Conservation (phyloP, 2,329 filamentous ascomycete genomes). For the Phaeosphaeriaceae sp. region DNA sequence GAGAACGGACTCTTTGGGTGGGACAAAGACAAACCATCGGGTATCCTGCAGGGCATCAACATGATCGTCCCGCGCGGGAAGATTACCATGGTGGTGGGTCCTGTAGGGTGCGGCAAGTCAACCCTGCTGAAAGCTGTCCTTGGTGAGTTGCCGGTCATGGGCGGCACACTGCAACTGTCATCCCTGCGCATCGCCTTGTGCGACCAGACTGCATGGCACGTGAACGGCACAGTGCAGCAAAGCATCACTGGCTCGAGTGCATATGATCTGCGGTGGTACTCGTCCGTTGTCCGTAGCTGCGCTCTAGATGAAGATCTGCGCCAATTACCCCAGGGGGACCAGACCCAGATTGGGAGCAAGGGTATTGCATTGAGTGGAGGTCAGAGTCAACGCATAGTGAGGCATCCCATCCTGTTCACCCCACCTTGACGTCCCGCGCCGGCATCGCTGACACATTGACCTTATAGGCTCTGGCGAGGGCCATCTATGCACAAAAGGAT, state of each 20-base stretch:
- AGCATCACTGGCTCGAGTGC: conserved; percentile 46
- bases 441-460: conserved; percentile 15
- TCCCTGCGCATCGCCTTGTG: conserved; percentile 46
- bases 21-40: conserved; percentile 51
- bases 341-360: conserved; percentile 60
- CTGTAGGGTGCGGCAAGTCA: conserved; percentile 63
- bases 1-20: conserved; percentile 58
- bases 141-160: conserved; percentile 43
- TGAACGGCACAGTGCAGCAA: conserved; percentile 47
- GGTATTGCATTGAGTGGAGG: conserved; percentile 62
- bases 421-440: conserved; percentile 11
- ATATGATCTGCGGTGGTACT: conserved; percentile 49
- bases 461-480: conserved; percentile 58
- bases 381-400: conserved; percentile 60
- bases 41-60: conserved; percentile 51
- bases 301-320: conserved; percentile 45
- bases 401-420: conserved; percentile 23
- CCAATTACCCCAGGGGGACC: conserved; percentile 43
- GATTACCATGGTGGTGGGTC: conserved; percentile 59
- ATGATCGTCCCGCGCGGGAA: conserved; percentile 52
- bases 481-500: conserved; percentile 58
- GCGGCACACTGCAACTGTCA: conserved; percentile 39
- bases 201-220: conserved; percentile 49
- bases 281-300: conserved; percentile 43
- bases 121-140: conserved; percentile 52